Conservation (phyloP, 768 basidiomycete species). For the Pleurotus ostreatus region DNA sequence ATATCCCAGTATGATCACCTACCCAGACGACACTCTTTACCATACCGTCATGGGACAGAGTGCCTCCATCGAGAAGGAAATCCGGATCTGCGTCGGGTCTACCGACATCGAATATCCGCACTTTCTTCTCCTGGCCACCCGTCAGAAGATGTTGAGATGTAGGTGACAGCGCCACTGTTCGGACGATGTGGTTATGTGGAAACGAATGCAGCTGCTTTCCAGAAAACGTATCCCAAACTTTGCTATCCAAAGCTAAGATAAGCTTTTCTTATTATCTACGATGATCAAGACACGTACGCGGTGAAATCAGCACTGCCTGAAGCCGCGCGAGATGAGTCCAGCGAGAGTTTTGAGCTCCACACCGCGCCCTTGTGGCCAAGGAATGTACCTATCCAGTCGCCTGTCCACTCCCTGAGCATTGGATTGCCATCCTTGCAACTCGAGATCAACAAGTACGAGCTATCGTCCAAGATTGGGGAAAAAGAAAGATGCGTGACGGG, state of each 20-base stretch:
- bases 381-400: slow-evolving; percentile 97
- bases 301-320: slow-evolving; percentile 97
- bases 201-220: slow-evolving; percentile 92
- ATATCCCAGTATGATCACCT: slow-evolving; percentile 81
- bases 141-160: slow-evolving; percentile 68
- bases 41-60: slow-evolving; percentile 78
- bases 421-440: slow-evolving; percentile 99
- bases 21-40: slow-evolving; percentile 95
- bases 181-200: slow-evolving; percentile 97
- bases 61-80: slow-evolving; percentile 61
- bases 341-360: slow-evolving; percentile 91
- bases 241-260: slow-evolving; percentile 42
- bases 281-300: slow-evolving; percentile 56
- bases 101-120: slow-evolving; percentile 87
- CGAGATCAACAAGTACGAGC: slow-evolving; percentile 86
- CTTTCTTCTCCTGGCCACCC: slow-evolving; percentile 97
- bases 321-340: slow-evolving; percentile 81
- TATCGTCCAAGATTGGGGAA: slow-evolving; percentile 80
- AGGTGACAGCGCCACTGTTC: slow-evolving; percentile 86
- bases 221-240: slow-evolving; percentile 94
- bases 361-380: slow-evolving; percentile 93
- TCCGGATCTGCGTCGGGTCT: slow-evolving; percentile 86
- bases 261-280: too few relatives aligned
- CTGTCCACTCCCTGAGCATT: slow-evolving; percentile 95
- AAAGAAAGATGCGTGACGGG: slow-evolving; percentile 94